Base-by-base conservation (phyloP, 345 rosid species). In the Populus davidiana region DNA sequence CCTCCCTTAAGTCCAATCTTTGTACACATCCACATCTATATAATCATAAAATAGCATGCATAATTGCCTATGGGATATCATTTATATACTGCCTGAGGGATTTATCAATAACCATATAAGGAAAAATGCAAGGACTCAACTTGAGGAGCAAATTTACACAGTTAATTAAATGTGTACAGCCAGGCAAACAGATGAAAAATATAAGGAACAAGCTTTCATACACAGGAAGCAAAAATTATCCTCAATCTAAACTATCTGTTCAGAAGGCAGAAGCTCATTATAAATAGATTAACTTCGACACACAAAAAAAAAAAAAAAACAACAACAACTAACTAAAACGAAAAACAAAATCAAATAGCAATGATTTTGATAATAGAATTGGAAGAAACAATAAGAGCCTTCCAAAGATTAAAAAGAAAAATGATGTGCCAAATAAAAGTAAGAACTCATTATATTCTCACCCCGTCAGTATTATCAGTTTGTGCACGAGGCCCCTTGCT, bases 401-500 rank as follows among this genome's bases (percentile, higher is more conserved):
- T 59, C 63, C n/a, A 59, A n/a, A 23, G 18, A 18, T 23, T 39
- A 20, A 29, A 44, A 18, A 23, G 29, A 74, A 44, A 2, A 27
- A 8, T 8, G 10, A 11, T 6, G 49, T 31, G 10, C 27, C 23
- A 17, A 8, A 8, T 16, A 33, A 33, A 35, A 50, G 39, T 10
- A 66, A 25, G 23, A 66, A 69, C 62, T 20, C 70, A 1, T 52
- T 72, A 23, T 71, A 41, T 49, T 41, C 88, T 92, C 81, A 96
- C 98, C 94, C 12, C 83, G 81, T 90, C 91, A 47, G 83, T 73
- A 59, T n/a, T 59, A 80, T 90, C 91, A 12, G 83, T 77, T 61
- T 90, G 93, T 39, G 71, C 74, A 7, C 86, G 88, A 52, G 69
- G 79, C 36, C 87, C 93, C 85, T 91, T 96, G 86, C 95, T 85